These are phyloP conservation scores for Tuber calosporum DNA, from an alignment of 495 filamentous ascomycete species.

Conservation along the genomic window DNA sequence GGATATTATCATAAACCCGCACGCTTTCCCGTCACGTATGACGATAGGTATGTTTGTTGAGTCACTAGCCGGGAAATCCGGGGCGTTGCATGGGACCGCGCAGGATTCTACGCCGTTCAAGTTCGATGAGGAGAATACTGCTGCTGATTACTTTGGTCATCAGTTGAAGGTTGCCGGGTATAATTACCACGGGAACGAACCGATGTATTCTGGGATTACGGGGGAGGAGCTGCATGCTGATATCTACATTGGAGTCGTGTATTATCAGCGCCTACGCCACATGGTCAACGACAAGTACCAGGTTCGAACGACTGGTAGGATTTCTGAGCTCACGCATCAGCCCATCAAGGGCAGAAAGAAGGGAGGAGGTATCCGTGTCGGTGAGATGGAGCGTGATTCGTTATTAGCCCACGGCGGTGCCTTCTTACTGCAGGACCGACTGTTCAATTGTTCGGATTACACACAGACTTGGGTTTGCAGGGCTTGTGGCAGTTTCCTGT, in stretches of 20 bases:
- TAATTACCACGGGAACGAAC: constrained; percentile 97
- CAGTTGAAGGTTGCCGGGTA: constrained; percentile 90
- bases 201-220: constrained; percentile 94
- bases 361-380: constrained; percentile 96
- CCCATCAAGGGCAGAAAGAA: constrained; percentile 93
- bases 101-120: constrained; percentile 93
- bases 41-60: constrained; percentile 99
- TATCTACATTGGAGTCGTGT: constrained; percentile 93
- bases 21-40: constrained; percentile 99
- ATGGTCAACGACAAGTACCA: constrained; percentile 99
- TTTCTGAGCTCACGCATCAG: constrained; percentile 82
- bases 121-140: constrained; percentile 86
- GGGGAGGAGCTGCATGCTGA: constrained; percentile 88
- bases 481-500: constrained; percentile 78
- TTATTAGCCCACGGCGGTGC: constrained; percentile 90
- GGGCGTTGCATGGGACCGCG: constrained; percentile 83
- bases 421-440: constrained; percentile 86
- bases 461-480: constrained; percentile 80
- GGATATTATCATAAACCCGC: constrained; percentile 97
- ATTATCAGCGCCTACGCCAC: constrained; percentile 94
- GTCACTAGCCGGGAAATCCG: constrained; percentile 89
- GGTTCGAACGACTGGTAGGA: constrained; percentile 88
- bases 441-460: constrained; percentile 95
- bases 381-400: constrained; percentile 97
- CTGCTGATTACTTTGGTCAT: constrained; percentile 89